Evolutionary conservation across 495 filamentous ascomycete species (phyloP).

Genomic region (Penicillium psychrofluorescens): DNA sequence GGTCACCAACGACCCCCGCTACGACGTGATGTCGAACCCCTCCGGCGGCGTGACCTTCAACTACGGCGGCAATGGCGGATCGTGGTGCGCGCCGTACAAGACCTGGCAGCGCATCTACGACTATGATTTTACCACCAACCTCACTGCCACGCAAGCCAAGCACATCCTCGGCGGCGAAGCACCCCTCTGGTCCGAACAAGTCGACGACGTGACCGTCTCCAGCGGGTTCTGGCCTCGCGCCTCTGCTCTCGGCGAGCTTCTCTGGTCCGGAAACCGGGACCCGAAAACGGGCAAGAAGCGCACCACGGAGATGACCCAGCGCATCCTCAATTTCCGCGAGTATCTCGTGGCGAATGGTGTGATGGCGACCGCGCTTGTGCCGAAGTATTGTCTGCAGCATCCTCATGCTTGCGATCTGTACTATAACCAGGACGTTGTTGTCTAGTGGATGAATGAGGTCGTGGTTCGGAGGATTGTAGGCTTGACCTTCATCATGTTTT

Average conservation of each 20-base stretch:
- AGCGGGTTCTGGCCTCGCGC: slow-evolving; percentile 48
- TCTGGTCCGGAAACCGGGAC: slow-evolving; percentile 49
- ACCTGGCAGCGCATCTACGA: slow-evolving; percentile 57
- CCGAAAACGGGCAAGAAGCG: slow-evolving; percentile 34
- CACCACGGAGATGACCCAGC: slow-evolving; percentile 44
- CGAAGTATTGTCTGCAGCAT: slow-evolving; percentile 50
- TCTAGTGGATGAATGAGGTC: too few relatives aligned
- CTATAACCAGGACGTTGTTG: slow-evolving; percentile 34
- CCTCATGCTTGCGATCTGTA: slow-evolving; percentile 50
- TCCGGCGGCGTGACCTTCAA: slow-evolving; percentile 43
- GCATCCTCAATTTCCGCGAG: slow-evolving; percentile 51
- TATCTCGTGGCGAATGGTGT: slow-evolving; percentile 50
- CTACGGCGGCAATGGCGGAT: slow-evolving; percentile 45
- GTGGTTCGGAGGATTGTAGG: too few relatives aligned
- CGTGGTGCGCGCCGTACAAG: slow-evolving; percentile 54
- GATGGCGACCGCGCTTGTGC: slow-evolving; percentile 37
- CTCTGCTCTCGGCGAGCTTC: slow-evolving; percentile 45
- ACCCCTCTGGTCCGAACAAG: slow-evolving; percentile 49
- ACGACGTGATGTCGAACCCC: slow-evolving; percentile 43
- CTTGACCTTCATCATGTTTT: too few relatives aligned
- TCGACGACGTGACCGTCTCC: slow-evolving; percentile 44
- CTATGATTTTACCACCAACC: slow-evolving; percentile 48
- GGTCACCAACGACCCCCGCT: slow-evolving; percentile 47
- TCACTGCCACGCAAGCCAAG: slow-evolving; percentile 33
- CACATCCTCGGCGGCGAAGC: slow-evolving; percentile 44